Conservation (phyloP, 768 basidiomycete species). For the Naganishia onofrii region DNA sequence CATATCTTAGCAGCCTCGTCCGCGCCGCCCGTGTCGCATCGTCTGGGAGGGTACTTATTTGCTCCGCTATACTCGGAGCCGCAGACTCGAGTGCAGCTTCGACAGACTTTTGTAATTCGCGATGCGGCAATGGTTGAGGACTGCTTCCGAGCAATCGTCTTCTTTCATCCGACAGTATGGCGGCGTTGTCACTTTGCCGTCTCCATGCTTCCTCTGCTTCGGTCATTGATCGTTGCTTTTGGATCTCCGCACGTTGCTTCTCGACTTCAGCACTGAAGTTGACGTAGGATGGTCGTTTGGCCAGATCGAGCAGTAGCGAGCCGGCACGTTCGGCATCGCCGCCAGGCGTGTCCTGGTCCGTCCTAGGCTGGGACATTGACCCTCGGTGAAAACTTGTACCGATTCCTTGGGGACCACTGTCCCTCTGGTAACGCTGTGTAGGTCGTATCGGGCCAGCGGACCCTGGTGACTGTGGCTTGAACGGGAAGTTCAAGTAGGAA, state of each 20-base stretch:
- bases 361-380: neutral
- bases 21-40: conserved; percentile 11
- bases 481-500: neutral
- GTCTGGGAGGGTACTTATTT: neutral
- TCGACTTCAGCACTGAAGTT: neutral
- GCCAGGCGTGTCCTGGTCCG: neutral
- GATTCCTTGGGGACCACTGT: neutral
- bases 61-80: too few species aligned
- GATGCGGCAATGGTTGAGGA: neutral
- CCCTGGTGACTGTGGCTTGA: conserved; percentile 1
- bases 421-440: neutral
- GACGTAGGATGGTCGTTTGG: conserved; percentile 8
- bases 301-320: neutral
- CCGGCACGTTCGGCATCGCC: neutral
- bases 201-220: conserved; percentile 4
- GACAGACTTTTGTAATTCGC: neutral
- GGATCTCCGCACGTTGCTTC: conserved; percentile 4
- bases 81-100: neutral
- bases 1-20: conserved; percentile 3
- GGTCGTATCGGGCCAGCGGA: neutral
- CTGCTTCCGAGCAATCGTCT: conserved; percentile 12
- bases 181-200: conserved; percentile 13
- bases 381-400: neutral
- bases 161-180: neutral
- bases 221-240: neutral